Percentiles rank a stretch among this genome's conserved stretches.
Evolutionary conservation across 169 alveolate species (phyloP).

Genomic region (Eimeria necatrix): DNA sequence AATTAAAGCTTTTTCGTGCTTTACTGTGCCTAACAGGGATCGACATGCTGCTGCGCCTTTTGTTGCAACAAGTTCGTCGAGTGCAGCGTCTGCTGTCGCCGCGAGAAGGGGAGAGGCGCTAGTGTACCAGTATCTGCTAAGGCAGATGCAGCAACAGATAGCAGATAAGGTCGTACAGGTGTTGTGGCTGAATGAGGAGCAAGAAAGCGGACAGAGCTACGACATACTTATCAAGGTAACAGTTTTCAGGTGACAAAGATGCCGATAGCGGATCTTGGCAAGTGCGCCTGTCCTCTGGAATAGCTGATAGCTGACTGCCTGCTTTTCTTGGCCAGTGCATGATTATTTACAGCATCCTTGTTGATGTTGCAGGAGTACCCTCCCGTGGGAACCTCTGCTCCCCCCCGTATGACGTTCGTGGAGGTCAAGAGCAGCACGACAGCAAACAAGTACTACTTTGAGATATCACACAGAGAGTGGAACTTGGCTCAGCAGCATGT

Average conservation of each 20-base stretch:
- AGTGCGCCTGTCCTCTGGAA: too few species aligned
- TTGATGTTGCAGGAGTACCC: constrained; percentile 55
- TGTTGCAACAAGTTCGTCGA: not conserved
- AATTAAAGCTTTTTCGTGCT: not conserved
- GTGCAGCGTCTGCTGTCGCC: constrained; percentile 28
- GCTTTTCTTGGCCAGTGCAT: not conserved
- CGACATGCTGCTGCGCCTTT: constrained; percentile 37
- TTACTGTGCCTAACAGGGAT: constrained; percentile 4
- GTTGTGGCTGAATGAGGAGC: constrained; percentile 71
- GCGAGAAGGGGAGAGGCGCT: constrained; percentile 59
- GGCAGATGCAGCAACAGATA: constrained; percentile 60
- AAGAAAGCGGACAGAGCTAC: constrained; percentile 74
- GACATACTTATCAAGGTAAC: constrained; percentile 70
- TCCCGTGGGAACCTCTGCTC: constrained; percentile 23
- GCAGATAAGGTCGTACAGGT: constrained; percentile 30
- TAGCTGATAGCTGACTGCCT: not conserved
- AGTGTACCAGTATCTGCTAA: constrained; percentile 41
- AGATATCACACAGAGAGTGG: constrained; percentile 81
- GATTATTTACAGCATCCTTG: not conserved
- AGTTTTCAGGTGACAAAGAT: not conserved
- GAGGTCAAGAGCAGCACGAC: constrained; percentile 77
- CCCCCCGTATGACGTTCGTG: constrained; percentile 67
- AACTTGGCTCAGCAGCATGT: constrained; percentile 79
- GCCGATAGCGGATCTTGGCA: not conserved
- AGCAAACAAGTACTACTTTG: constrained; percentile 62